Evolutionary conservation across 2,329 filamentous ascomycete species (phyloP), one percentile per base, ranked within the genome.

Genomic region (Aureobasidium leucospermi): DNA sequence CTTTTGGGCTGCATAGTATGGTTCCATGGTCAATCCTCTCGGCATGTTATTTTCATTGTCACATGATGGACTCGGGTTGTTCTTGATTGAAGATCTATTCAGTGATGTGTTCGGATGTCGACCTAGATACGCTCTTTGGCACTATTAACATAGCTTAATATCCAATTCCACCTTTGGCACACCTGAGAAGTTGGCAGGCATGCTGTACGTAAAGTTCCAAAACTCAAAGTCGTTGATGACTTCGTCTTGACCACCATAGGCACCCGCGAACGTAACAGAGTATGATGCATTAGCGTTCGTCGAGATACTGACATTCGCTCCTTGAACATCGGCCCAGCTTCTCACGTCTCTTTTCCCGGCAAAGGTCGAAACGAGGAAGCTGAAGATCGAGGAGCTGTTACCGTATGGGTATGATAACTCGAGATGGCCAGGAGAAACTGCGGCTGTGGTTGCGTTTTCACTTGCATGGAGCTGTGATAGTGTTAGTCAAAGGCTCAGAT

Each of bases 361-460:
- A 6, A 79, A 78, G 2, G 79, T 78, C 0, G 76, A 77, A 0
- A 84, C 74, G 2, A 81, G 64, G 28, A 84, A 74, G 1, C 74
- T 77, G 65, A 84, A 84, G 15, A 76, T 69, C 28, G 78, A 81
- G 4, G 70, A 71, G 0, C 71, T 65, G 45, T 78, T 81, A 1
- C 81, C 82, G 13, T 71, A 63, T 0, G 83, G 83, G 62, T 86
- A 86, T 0, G 77, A 76, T 2, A 86, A 67, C 10, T 74, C 75
- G 6, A 86, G 69, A 15, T 53, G 59, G 29, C 63, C 57, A 0
- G 77, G 74, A 2, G 70, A 68, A 0, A 80, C 76, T 29, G 74
- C 66, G 0, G 74, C 71, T 38, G 77, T 65, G 47, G 81, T 66
- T 6, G 73, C 68, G 34, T 66, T 68, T 60, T 79, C 73, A 0